Conservation (phyloP, 495 filamentous ascomycete genomes). For the Aspergillus homomorphus region DNA sequence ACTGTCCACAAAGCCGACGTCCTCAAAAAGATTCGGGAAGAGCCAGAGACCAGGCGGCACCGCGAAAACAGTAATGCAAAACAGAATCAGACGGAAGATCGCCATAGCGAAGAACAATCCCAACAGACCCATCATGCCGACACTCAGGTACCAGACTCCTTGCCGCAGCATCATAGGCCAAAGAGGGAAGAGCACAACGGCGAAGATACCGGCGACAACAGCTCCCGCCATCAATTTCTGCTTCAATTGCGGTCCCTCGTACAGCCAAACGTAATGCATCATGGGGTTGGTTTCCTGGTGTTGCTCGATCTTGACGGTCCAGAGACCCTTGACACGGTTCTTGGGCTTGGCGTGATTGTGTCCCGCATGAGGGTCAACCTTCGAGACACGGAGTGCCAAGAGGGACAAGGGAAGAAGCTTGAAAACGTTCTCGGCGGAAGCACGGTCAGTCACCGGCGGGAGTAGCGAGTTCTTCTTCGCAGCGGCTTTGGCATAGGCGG, state of each 20-base stretch:
- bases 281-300: constrained; percentile 91
- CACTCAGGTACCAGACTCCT: constrained; percentile 96
- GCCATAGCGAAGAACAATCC: constrained; percentile 97
- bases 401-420: constrained; percentile 95
- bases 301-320: constrained; percentile 95
- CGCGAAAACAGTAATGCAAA: constrained; percentile 84
- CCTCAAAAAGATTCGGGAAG: constrained; percentile 97
- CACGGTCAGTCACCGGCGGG: constrained; percentile 80
- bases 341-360: constrained; percentile 76
- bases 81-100: constrained; percentile 93
- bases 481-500: constrained; percentile 80
- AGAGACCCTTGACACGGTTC: constrained; percentile 91
- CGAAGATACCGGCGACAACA: constrained; percentile 76
- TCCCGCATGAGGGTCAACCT: constrained; percentile 68
- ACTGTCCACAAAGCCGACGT: constrained; percentile 96
- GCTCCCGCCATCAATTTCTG: constrained; percentile 85
- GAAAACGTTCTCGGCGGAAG: constrained; percentile 86
- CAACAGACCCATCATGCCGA: constrained; percentile 87
- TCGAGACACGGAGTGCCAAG: constrained; percentile 84
- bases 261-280: constrained; percentile 95
- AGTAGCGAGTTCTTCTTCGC: constrained; percentile 80
- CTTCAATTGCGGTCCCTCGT: constrained; percentile 90
- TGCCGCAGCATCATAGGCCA: constrained; percentile 90
- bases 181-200: constrained; percentile 90
- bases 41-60: constrained; percentile 90